Evolutionary conservation across 139 green algal species (phyloP).

Genomic region (Gonium pectorale): DNA sequence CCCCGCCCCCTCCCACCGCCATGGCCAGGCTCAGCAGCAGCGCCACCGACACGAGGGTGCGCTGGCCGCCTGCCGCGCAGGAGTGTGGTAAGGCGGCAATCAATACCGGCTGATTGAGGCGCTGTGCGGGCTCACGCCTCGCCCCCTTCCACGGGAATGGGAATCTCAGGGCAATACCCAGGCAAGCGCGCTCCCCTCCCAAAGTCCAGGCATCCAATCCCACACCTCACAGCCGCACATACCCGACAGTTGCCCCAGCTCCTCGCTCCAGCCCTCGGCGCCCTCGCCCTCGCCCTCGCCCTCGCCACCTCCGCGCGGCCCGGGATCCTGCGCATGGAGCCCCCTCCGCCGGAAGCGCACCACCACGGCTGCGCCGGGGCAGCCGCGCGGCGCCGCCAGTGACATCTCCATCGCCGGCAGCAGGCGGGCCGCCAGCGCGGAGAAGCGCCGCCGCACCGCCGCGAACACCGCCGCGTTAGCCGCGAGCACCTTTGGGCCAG

Average conservation of each 20-base stretch:
- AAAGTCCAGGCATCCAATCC: background rate
- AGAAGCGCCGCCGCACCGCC: slow-evolving; percentile 43
- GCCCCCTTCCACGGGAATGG: no score
- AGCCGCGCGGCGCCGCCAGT: background rate
- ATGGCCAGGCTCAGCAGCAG: slow-evolving; percentile 64
- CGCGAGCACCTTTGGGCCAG: slow-evolving; percentile 35
- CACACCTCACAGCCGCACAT: background rate
- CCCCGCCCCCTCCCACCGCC: background rate
- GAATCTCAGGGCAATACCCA: no score
- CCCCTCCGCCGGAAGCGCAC: slow-evolving; percentile 5
- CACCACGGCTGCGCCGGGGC: slow-evolving; percentile 25
- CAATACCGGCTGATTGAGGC: no score
- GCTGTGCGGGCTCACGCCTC: no score
- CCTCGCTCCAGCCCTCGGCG: slow-evolving; percentile 13
- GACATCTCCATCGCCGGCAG: slow-evolving; percentile 49
- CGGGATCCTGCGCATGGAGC: no score
- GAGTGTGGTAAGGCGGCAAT: no score
- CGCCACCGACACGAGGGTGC: slow-evolving; percentile 70
- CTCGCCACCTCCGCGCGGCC: background rate
- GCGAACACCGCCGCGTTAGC: slow-evolving; percentile 46
- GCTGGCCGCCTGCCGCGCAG: slow-evolving; percentile 56
- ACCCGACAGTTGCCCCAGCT: slow-evolving; percentile 65
- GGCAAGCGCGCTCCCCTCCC: no score
- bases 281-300: background rate
- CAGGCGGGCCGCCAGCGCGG: slow-evolving; percentile 40